Percentiles rank a stretch among this genome's conserved stretches.
phyloP scores from a whole-genome alignment of 176 grass and related monocot genomes.

The Saccharum spontaneum region DNA sequence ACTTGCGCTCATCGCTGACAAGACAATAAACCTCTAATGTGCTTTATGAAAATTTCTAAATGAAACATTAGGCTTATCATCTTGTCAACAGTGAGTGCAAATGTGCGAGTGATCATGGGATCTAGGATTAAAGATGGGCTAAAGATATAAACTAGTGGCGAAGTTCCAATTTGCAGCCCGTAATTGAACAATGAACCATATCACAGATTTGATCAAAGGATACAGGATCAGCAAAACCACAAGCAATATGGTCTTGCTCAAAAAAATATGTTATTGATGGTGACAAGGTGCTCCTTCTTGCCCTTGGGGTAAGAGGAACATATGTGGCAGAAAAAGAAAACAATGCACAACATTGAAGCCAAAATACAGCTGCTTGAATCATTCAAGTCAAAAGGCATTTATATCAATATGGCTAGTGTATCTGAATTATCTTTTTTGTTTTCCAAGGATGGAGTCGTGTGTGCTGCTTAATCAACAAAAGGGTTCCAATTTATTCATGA shows the following conservation, averaged over 20 bases:
- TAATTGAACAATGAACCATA: no score
- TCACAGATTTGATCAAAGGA: no score
- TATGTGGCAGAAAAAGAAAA: neutral
- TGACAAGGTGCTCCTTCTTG: neutral
- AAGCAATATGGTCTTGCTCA: neutral
- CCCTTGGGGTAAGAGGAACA: neutral
- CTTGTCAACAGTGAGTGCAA: neutral
- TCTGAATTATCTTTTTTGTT: neutral
- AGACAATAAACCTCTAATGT: neutral
- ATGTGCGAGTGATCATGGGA: neutral
- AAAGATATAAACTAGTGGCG: no score
- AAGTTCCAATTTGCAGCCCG: no score
- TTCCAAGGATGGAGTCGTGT: no score
- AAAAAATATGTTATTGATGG: neutral
- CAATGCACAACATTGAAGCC: neutral
- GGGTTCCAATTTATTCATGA: no score
- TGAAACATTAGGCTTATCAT: neutral
- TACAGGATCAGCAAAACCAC: no score
- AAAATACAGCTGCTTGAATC: neutral
- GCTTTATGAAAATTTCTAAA: neutral
- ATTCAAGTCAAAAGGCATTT: neutral
- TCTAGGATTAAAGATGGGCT: no score
- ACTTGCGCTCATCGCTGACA: neutral
- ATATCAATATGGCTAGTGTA: neutral
- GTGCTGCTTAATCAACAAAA: no score